Conservation (phyloP, 805 yeast species). For the Wickerhamia fluorescens region DNA sequence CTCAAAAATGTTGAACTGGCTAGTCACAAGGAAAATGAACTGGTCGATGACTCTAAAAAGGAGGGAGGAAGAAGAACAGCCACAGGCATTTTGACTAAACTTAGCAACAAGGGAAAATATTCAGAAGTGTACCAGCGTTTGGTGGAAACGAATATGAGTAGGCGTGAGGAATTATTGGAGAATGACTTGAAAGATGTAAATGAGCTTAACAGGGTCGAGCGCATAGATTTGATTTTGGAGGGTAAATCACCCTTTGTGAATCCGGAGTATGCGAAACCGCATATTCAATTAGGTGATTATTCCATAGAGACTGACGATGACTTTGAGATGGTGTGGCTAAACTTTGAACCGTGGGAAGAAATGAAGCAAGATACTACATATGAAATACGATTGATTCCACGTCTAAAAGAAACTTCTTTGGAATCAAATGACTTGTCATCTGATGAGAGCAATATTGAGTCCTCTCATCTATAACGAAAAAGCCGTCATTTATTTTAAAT, state of each 20-base stretch:
- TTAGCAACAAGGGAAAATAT: constrained; percentile 18
- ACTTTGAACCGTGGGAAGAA: constrained; percentile 42
- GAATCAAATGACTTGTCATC: not conserved
- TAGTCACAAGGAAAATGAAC: not conserved
- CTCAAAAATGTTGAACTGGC: constrained; percentile 4
- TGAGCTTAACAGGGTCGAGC: constrained; percentile 30
- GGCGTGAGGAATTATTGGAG: constrained; percentile 14
- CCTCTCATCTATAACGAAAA: too few relatives aligned
- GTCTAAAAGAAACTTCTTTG: constrained; percentile 7
- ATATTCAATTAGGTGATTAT: constrained; percentile 30
- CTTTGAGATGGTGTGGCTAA: constrained; percentile 36
- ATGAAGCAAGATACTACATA: constrained; percentile 30
- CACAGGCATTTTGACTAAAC: constrained; percentile 5
- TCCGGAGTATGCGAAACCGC: constrained; percentile 27
- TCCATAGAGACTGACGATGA: constrained; percentile 33
- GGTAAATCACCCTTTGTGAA: constrained; percentile 20
- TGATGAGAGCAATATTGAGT: too few relatives aligned
- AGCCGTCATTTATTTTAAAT: too few relatives aligned
- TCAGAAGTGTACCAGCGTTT: constrained; percentile 24
- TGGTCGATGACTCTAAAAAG: not conserved
- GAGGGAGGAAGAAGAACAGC: constrained; percentile 1
- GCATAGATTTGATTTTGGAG: constrained; percentile 29
- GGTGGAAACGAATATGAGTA: constrained; percentile 15
- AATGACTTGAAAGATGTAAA: constrained; percentile 23
- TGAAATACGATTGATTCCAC: constrained; percentile 34